Conservation (phyloP, 768 basidiomycete species). For the Phanerochaete sordida region DNA sequence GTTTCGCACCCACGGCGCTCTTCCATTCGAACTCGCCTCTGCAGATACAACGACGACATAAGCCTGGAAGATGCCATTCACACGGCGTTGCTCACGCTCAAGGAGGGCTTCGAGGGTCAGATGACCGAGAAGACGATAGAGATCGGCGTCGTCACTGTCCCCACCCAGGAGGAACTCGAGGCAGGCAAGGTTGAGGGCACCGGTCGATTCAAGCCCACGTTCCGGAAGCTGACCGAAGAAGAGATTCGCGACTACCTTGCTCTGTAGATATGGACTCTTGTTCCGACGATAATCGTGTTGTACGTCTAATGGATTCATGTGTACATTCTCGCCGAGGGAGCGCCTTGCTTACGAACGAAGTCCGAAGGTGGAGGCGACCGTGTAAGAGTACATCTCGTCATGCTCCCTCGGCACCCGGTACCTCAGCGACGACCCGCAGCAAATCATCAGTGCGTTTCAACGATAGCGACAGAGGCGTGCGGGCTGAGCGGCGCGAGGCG, state of each 20-base stretch:
- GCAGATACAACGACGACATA: slow-evolving; percentile 97
- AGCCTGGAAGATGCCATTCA: slow-evolving; percentile 98
- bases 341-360: background rate
- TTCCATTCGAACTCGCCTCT: background rate
- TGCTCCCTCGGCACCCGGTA: background rate
- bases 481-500: background rate
- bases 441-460: background rate
- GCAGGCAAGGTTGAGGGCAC: slow-evolving; percentile 60
- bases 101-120: slow-evolving; percentile 99
- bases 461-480: background rate
- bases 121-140: slow-evolving; percentile 99
- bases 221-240: slow-evolving; percentile 93
- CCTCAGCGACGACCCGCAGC: background rate
- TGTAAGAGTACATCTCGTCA: background rate
- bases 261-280: slow-evolving; percentile 42
- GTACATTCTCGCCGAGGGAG: background rate
- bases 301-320: slow-evolving; percentile 11
- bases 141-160: slow-evolving; percentile 93
- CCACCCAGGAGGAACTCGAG: slow-evolving; percentile 65
- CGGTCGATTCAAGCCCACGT: slow-evolving; percentile 73
- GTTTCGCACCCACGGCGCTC: background rate
- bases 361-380: background rate
- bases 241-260: slow-evolving; percentile 96
- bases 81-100: slow-evolving; percentile 94
- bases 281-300: background rate